Evolutionary conservation across 1,284 basidiomycete genomes (phyloP).

Genomic region (Puccinia polysora): DNA sequence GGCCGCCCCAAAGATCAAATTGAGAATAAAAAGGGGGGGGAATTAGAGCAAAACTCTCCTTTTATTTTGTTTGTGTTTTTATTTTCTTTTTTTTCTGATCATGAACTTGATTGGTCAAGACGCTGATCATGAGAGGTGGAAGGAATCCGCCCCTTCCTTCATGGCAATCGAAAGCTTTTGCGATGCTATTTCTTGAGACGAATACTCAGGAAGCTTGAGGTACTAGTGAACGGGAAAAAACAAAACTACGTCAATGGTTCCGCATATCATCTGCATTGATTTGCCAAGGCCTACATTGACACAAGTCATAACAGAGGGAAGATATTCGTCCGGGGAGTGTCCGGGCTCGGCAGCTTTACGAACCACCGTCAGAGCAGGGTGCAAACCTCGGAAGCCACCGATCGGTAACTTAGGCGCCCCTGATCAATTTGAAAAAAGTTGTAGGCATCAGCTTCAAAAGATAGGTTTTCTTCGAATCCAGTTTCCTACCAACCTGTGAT

Average conservation of each 20-base stretch:
- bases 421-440: constrained; percentile 1
- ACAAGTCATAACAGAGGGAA: constrained; percentile 98
- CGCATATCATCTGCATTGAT: not conserved
- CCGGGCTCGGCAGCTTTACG: constrained; percentile 91
- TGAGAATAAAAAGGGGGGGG: not conserved
- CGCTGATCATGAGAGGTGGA: constrained; percentile 91
- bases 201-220: constrained; percentile 88
- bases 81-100: too few relatives aligned
- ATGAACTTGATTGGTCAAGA: too few relatives aligned
- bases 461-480: constrained; percentile 58
- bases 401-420: constrained; percentile 58
- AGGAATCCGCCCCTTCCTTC: constrained; percentile 83
- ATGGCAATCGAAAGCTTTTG: constrained; percentile 76
- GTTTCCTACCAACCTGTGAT: constrained; percentile 78
- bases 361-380: constrained; percentile 90
- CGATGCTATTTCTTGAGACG: constrained; percentile 70
- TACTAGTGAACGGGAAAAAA: constrained; percentile 55
- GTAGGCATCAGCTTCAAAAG: not conserved
- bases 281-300: constrained; percentile 62
- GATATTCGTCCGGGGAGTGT: constrained; percentile 82
- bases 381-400: constrained; percentile 91
- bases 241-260: not conserved
- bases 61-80: too few relatives aligned
- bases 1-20: too few relatives aligned
- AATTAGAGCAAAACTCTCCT: not conserved